These are phyloP conservation scores for Zanthoxylum bungeanum DNA, from an alignment of 345 rosid genomes.

Conservation along the genomic window DNA sequence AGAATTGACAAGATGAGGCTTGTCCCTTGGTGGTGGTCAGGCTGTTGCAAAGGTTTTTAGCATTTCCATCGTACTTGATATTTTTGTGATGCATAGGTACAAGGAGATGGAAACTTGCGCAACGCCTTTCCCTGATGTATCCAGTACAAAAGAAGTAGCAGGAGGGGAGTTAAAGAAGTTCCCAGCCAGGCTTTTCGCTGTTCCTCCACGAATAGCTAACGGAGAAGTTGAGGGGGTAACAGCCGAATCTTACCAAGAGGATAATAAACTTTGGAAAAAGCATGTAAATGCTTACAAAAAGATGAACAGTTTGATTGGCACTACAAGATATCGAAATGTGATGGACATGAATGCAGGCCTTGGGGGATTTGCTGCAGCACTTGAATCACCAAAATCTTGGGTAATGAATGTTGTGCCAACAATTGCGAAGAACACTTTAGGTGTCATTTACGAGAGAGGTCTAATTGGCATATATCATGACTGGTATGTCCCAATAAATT, in stretches of 20 bases:
- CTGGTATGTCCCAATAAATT: constrained; percentile 51
- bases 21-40: constrained; percentile 2
- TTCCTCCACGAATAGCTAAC: constrained; percentile 68
- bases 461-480: constrained; percentile 92
- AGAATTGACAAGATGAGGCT: no score
- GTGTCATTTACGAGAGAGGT: constrained; percentile 89
- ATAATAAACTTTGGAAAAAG: constrained; percentile 74
- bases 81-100: constrained; percentile 47
- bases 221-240: constrained; percentile 61
- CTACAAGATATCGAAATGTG: constrained; percentile 74
- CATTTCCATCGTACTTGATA: constrained; percentile 4
- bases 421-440: constrained; percentile 65
- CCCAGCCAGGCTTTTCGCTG: constrained; percentile 79
- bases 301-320: constrained; percentile 72
- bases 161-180: constrained; percentile 84
- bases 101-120: constrained; percentile 66
- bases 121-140: constrained; percentile 73
- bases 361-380: constrained; percentile 92
- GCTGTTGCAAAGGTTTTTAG: background rate
- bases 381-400: constrained; percentile 90
- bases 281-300: constrained; percentile 62
- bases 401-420: constrained; percentile 96
- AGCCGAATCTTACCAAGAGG: constrained; percentile 57
- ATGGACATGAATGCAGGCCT: constrained; percentile 98
- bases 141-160: constrained; percentile 63